Evolutionary conservation across 352 stramenopile genomes (phyloP), one percentile per base, ranked within the genome.

Genomic region (Globisporangium camurandrum): DNA sequence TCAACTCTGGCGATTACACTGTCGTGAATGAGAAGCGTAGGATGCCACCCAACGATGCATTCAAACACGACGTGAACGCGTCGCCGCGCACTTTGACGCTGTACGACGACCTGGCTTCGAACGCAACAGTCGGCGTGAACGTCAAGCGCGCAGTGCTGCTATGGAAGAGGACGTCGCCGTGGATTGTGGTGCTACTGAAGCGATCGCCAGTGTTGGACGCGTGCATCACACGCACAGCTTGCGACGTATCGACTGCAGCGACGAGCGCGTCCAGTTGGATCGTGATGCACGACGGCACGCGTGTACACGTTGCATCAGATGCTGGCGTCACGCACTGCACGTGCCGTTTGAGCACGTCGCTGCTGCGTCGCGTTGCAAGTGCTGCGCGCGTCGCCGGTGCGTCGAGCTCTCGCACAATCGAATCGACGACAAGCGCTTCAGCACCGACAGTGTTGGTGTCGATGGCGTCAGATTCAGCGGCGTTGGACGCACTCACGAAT

Each of bases 221-320:
- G 28, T 76, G 71, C 5, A 36, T 54, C 12, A 76, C 58, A 31
- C 69, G 73, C 38, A 76, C 31, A 16, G 51, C 67, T 16, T 71
- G 57, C 10, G 62, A 53, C 10, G 49, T 67, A 43, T 76, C 53
- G 3, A 76, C 41, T 19, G 9, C n/a, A 0, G 54, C 38, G 10
- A 76, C 49, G 31, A 64, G 57, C 19, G 62, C 12, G 7, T 57
- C 61, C 20, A 73, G 63, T 4, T 33, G 26, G 23, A 71, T 49
- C 19, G n/a, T 17, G 23, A 66, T 56, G 24, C n/a, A 16, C 3
- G 10, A 9, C 14, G 57, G 40, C 7, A 50, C 8, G 9, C 36
- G 24, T 12, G 37, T 11, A 9, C 57, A 62, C 1, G 22, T 48
- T 17, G 65, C 59, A 11, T 60, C 56, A 34, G 69, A 31, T 9